Conservation (phyloP, 1,284 basidiomycete genomes). For the Puccinia sorghi region DNA sequence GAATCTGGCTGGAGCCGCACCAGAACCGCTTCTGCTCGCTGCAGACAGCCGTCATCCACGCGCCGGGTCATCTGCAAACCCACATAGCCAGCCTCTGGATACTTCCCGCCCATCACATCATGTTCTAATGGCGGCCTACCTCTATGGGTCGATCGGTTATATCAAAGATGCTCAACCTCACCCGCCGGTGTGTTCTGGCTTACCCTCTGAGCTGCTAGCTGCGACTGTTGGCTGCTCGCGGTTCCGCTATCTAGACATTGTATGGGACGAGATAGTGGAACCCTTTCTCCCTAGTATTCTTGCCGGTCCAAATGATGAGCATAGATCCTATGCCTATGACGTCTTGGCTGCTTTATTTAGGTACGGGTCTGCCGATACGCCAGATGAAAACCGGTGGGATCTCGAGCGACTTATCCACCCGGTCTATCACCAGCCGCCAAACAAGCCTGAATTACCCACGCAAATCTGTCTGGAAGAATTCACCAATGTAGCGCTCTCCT, state of each 20-base stretch:
- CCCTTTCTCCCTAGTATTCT: conserved; percentile 29
- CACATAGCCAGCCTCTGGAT: not conserved
- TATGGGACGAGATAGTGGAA: conserved; percentile 40
- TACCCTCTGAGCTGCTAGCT: conserved; percentile 17
- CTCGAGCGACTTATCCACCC: conserved; percentile 34
- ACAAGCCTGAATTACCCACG: not conserved
- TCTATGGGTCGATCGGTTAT: conserved; percentile 33
- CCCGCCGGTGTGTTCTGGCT: not conserved
- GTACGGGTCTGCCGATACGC: not conserved
- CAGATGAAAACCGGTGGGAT: not conserved
- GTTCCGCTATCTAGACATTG: conserved; percentile 32
- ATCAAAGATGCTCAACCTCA: not conserved
- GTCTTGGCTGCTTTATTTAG: conserved; percentile 26
- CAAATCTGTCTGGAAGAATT: conserved; percentile 27
- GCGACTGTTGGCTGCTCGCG: not conserved
- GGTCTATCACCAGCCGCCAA: conserved; percentile 39
- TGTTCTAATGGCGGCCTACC: conserved; percentile 23
- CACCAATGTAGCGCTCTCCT: not conserved
- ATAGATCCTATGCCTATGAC: conserved; percentile 23
- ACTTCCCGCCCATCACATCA: conserved; percentile 14
- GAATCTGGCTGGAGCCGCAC: not conserved
- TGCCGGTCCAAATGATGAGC: conserved; percentile 28
- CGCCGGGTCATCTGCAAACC: not conserved
- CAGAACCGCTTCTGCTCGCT: not conserved
- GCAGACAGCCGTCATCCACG: not conserved